phyloP scores from a whole-genome alignment of 768 basidiomycete genomes.

The Kwoniella sp. region DNA sequence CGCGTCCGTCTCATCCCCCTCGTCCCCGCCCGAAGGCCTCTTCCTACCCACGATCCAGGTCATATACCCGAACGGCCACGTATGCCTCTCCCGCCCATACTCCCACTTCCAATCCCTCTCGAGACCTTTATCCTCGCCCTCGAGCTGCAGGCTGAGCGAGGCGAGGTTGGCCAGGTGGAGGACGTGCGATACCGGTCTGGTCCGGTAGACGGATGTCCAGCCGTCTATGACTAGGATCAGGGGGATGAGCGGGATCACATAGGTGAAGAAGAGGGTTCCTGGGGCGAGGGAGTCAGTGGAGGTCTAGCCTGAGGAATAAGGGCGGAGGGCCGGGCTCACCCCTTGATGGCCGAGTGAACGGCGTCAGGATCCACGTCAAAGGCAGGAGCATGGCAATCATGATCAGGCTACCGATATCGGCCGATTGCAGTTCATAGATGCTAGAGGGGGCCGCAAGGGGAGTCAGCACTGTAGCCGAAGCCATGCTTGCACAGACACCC shows the following conservation, averaged over 20 bases:
- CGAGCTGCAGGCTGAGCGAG: constrained; percentile 19
- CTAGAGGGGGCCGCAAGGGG: constrained; percentile 9
- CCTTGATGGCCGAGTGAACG: constrained; percentile 17
- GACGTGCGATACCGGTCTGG: constrained; percentile 33
- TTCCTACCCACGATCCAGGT: constrained; percentile 32
- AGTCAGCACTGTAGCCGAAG: neutral
- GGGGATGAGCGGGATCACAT: constrained; percentile 44
- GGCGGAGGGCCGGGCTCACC: neutral
- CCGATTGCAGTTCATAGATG: constrained; percentile 45
- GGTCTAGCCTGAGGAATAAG: neutral
- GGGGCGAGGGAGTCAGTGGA: neutral
- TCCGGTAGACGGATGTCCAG: constrained; percentile 35
- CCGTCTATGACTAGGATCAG: constrained; percentile 44
- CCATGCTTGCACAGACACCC: too few relatives aligned
- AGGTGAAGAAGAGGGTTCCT: constrained; percentile 45
- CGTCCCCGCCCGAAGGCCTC: too few relatives aligned
- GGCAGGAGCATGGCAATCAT: constrained; percentile 30
- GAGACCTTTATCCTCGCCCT: constrained; percentile 18
- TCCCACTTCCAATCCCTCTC: constrained; percentile 43
- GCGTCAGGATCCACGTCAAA: constrained; percentile 33
- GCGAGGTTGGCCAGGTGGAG: constrained; percentile 18
- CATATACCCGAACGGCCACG: constrained; percentile 30
- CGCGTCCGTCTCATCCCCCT: too few relatives aligned
- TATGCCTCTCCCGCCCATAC: constrained; percentile 29
- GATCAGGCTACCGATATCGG: constrained; percentile 31